phyloP scores from a whole-genome alignment of 2,329 filamentous ascomycete genomes.

The Sporothrix mexicana region DNA sequence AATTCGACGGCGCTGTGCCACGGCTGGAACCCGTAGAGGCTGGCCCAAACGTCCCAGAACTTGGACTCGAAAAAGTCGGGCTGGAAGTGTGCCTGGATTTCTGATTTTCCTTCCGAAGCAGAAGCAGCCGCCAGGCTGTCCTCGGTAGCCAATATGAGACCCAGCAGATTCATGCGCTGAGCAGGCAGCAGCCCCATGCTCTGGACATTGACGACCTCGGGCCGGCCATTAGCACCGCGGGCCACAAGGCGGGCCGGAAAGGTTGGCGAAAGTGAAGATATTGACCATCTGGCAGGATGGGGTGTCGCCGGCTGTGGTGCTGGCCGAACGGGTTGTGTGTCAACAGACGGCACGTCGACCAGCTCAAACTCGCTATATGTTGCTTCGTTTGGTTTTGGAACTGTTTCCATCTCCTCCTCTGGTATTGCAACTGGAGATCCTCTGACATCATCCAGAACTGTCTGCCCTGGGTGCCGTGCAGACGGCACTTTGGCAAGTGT shows the following conservation, averaged over 20 bases:
- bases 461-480: conserved; percentile 36
- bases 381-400: conserved; percentile 25
- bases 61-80: conserved; percentile 43
- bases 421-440: conserved; percentile 27
- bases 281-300: neutral
- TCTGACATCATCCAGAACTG: conserved; percentile 41
- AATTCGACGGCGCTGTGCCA: conserved; percentile 45
- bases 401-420: neutral
- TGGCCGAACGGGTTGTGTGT: no score
- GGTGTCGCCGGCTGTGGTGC: neutral
- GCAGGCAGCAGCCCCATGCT: conserved; percentile 39
- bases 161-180: conserved; percentile 39
- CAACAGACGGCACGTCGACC: neutral
- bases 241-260: conserved; percentile 41
- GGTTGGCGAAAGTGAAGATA: conserved; percentile 34
- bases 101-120: neutral
- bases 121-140: conserved; percentile 17
- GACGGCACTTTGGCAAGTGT: conserved; percentile 41
- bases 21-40: conserved; percentile 44
- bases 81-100: conserved; percentile 37
- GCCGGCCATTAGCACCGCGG: conserved; percentile 36
- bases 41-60: conserved; percentile 45
- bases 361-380: neutral
- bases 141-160: conserved; percentile 36
- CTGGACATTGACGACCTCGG: conserved; percentile 40